These are phyloP conservation scores for Periconia sp. DNA, from an alignment of 2,329 filamentous ascomycete genomes.

Conservation along the genomic window DNA sequence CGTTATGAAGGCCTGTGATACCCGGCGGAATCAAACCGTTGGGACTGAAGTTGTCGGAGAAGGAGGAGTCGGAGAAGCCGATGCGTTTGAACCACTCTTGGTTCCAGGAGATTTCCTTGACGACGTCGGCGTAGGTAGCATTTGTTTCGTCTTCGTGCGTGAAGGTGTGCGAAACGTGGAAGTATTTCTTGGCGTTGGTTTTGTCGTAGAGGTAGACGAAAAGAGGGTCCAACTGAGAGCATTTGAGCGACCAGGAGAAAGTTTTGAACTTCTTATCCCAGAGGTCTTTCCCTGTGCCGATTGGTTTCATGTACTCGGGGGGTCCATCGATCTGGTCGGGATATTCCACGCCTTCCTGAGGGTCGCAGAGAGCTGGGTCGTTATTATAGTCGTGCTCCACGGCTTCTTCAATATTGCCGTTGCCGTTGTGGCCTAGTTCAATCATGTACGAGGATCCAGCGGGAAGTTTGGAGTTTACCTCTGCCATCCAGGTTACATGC, in stretches of 20 bases:
- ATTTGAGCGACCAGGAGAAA: slow-evolving; percentile 51
- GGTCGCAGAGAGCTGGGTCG: slow-evolving; percentile 25
- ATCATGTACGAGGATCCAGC: slow-evolving; percentile 22
- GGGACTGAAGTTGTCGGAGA: slow-evolving; percentile 50
- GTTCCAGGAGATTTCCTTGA: slow-evolving; percentile 61
- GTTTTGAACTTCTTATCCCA: slow-evolving; percentile 40
- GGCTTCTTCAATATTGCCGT: slow-evolving; percentile 29
- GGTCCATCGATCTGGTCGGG: slow-evolving; percentile 39
- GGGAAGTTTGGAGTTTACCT: slow-evolving; percentile 24
- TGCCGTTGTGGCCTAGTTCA: slow-evolving; percentile 32
- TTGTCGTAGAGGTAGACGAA: slow-evolving; percentile 53
- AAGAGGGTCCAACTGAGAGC: slow-evolving; percentile 52
- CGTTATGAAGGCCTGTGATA: slow-evolving; percentile 64
- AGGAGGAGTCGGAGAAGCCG: slow-evolving; percentile 47
- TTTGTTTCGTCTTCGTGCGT: slow-evolving; percentile 58
- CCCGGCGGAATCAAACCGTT: slow-evolving; percentile 61
- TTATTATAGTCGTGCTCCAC: slow-evolving; percentile 20
- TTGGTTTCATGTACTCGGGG: slow-evolving; percentile 48
- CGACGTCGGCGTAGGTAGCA: slow-evolving; percentile 58
- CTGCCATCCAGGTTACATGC: slow-evolving; percentile 23
- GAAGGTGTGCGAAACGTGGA: slow-evolving; percentile 49
- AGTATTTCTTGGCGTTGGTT: slow-evolving; percentile 54
- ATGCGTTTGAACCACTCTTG: slow-evolving; percentile 57
- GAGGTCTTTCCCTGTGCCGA: slow-evolving; percentile 35
- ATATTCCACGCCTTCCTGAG: slow-evolving; percentile 38